Base-by-base conservation (phyloP, 2,329 filamentous ascomycete species). In the Trichoderma asperellum region DNA sequence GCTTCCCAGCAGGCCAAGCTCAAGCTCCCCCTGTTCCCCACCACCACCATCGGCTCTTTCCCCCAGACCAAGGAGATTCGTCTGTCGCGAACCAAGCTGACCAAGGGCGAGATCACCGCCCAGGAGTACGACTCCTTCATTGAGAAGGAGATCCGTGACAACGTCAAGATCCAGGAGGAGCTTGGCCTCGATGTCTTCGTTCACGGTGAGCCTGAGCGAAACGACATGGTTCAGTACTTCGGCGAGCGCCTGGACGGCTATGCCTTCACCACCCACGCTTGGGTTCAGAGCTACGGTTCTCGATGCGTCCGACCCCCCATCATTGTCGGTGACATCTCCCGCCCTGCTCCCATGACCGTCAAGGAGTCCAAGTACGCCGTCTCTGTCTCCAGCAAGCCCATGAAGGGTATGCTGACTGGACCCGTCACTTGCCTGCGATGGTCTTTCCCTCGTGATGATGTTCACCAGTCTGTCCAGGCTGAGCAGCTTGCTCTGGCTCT, bases 171-270 rank as follows among this genome's bases (percentile, higher is more conserved):
- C 83, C 96, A 99, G 86, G 94, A 98, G 79, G 96, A 98, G 86
- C 94, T 99, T 78, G 94, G 89, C 82, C 91, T 99, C 68, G 96
- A 99, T 77, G 96, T 99, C 82, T 93, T 92, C 81, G 96, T 99
- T 74, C 96, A 99, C 87, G 96, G 96, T 81, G 96, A 99, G 89
- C 96, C 96, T 71, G 96, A 99, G 90, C 94, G 96, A 83, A 99
- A 99, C 86, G 96, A 99, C 90, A 99, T 99, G 96, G 96, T 99
- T 66, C 96, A 99, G 85, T 99, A 97, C 91, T 99, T 99, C 77
- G 96, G 96, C 84, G 96, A 99, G 89, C 92, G 93, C 79, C 88
- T 99, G 73, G 89, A 96, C 78, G 96, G 96, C 79, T 99, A 98
- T 83, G 92, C 94, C 81, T 99, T 99, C 89, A 99, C 96, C 81